Conservation (phyloP, 2,329 filamentous ascomycete genomes). For the Aspergillus quadrilineatus region DNA sequence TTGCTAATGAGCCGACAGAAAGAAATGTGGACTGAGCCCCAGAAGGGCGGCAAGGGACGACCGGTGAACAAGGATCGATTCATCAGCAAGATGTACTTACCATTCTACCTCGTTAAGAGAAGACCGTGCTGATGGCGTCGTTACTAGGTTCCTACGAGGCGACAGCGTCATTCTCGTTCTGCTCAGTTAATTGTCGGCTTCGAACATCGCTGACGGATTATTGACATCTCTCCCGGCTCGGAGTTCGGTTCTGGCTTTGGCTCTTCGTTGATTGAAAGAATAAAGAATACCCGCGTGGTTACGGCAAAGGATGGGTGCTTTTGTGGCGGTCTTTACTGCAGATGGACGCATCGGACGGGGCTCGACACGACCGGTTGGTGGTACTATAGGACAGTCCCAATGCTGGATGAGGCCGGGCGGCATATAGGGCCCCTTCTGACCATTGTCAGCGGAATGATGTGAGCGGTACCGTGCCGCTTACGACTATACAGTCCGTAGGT, state of each 20-base stretch:
- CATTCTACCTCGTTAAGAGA: neutral
- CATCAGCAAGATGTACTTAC: conserved; percentile 88
- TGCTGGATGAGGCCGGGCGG: neutral
- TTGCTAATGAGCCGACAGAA: conserved; percentile 46
- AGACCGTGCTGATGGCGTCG: neutral
- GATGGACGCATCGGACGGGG: neutral
- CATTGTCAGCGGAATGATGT: neutral
- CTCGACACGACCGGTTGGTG: neutral
- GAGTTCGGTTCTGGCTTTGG: conserved; percentile 12
- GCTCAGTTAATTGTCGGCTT: conserved; percentile 59
- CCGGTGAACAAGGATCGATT: conserved; percentile 98
- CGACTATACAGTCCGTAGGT: neutral
- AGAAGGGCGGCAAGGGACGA: conserved; percentile 81
- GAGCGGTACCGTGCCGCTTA: neutral
- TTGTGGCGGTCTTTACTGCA: neutral
- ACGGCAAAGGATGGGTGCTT: neutral
- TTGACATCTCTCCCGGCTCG: conserved; percentile 6
- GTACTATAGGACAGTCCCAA: neutral
- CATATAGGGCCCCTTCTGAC: neutral
- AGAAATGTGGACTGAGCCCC: conserved; percentile 99
- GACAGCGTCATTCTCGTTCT: conserved; percentile 86
- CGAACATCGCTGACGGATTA: neutral
- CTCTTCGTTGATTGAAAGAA: conserved; percentile 7
- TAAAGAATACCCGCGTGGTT: conserved; percentile 5
- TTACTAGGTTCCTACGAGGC: conserved; percentile 72